These are phyloP conservation scores for Nakataea oryzae DNA, from an alignment of 2,329 filamentous ascomycete genomes.

Conservation along the genomic window DNA sequence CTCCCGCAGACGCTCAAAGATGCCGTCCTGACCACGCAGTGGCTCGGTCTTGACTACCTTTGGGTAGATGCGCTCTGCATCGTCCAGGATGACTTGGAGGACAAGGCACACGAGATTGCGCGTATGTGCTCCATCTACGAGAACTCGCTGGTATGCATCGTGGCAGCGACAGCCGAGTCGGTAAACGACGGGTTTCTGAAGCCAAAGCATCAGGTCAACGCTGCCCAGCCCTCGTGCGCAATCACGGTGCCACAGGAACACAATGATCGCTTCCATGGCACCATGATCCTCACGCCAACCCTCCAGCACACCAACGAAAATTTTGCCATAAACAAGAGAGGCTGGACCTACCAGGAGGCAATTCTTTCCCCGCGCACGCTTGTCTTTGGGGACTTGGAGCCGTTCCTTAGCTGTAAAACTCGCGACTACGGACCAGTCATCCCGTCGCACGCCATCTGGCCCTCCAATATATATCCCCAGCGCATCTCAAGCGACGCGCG, in stretches of 20 bases:
- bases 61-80: conserved; percentile 4
- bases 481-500: too few species aligned
- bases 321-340: background rate
- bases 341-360: background rate
- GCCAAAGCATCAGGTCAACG: background rate
- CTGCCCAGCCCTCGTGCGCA: accelerated
- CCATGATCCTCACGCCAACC: background rate
- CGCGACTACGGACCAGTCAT: background rate
- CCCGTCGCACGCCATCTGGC: background rate
- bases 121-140: background rate
- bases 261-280: background rate
- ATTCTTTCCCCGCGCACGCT: background rate
- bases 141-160: background rate
- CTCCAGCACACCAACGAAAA: background rate
- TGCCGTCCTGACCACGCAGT: background rate
- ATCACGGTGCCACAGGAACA: background rate
- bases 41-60: background rate
- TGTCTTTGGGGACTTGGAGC: background rate
- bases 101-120: background rate
- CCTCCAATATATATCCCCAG: background rate
- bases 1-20: conserved; percentile 2
- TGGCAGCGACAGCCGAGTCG: background rate
- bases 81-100: background rate
- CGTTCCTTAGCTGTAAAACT: background rate
- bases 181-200: background rate